A percentile compares a stretch with the other conserved stretches of the same genome.
These are phyloP conservation scores for Neurospora tetrasperma DNA, from an alignment of 495 filamentous ascomycete species.

Conservation along the genomic window DNA sequence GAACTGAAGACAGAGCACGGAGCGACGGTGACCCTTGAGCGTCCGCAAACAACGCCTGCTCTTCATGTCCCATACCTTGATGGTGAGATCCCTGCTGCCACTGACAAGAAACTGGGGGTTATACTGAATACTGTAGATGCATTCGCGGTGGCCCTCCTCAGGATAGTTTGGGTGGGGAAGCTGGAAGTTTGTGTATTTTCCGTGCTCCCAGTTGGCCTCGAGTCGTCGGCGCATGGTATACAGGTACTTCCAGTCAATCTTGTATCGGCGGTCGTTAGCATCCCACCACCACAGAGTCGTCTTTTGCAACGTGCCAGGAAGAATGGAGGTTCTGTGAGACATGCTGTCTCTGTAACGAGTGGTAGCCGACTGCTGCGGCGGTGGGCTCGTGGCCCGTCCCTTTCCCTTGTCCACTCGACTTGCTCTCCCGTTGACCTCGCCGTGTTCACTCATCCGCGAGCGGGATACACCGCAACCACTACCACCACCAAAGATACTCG, in stretches of 20 bases:
- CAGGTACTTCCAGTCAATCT: conserved; percentile 73
- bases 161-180: conserved; percentile 73
- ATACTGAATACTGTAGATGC: conserved; percentile 91
- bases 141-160: conserved; percentile 80
- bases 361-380: not conserved
- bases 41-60: conserved; percentile 69
- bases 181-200: conserved; percentile 75
- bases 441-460: not conserved
- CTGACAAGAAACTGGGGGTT: conserved; percentile 79
- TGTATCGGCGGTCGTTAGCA: conserved; percentile 32
- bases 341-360: not conserved
- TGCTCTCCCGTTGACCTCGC: not conserved
- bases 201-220: conserved; percentile 85
- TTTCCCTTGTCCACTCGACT: conserved; percentile 24
- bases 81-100: conserved; percentile 77
- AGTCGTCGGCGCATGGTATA: conserved; percentile 79
- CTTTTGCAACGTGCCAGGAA: conserved; percentile 16
- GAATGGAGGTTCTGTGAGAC: not conserved
- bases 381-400: conserved; percentile 12
- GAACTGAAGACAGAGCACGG: conserved; percentile 92
- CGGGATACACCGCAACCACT: not conserved
- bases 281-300: conserved; percentile 36
- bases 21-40: conserved; percentile 66
- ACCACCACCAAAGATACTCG: conserved; percentile 27
- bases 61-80: conserved; percentile 85